A percentile compares a stretch with the other conserved stretches of the same genome.
Conservation (phyloP, 129 eudicot species). For the Escallonia rubra region DNA sequence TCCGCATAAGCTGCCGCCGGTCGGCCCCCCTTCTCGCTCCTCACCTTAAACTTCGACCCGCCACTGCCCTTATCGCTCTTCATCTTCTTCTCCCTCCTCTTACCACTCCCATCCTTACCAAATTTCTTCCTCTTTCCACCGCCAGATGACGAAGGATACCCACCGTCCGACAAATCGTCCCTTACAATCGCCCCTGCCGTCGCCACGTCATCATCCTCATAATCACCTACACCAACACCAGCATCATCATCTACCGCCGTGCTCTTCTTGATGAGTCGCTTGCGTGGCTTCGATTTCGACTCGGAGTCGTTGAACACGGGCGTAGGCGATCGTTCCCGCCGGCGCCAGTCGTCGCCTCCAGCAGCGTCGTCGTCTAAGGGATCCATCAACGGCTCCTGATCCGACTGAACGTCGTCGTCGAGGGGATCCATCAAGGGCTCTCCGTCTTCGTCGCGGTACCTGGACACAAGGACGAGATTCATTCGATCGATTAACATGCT, state of each 20-base stretch:
- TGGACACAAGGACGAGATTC: conserved; percentile 14
- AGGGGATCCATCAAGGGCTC: conserved; percentile 62
- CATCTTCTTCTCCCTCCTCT: conserved; percentile 7
- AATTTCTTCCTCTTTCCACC: conserved; percentile 61
- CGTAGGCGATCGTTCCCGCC: conserved; percentile 42
- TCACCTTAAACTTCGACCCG: conserved; percentile 41
- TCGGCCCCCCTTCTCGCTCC: conserved; percentile 39
- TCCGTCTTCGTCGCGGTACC: conserved; percentile 74
- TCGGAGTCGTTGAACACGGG: conserved; percentile 45
- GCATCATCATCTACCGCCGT: conserved; percentile 31
- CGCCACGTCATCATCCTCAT: conserved; percentile 37
- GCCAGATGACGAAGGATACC: conserved; percentile 14
- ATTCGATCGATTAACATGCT: not conserved
- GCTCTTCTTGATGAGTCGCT: conserved; percentile 66
- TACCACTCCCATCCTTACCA: conserved; percentile 44
- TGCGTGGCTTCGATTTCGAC: conserved; percentile 53
- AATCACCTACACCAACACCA: conserved; percentile 27
- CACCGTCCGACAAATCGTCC: conserved; percentile 42
- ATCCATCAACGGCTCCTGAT: conserved; percentile 32
- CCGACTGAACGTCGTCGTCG: conserved; percentile 44
- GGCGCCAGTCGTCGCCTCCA: conserved; percentile 37
- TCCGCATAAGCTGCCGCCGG: conserved; percentile 65
- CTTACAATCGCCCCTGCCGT: conserved; percentile 31
- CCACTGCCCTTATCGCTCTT: conserved; percentile 14
- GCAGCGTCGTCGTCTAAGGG: conserved; percentile 37